Conservation (phyloP, 225 moss, liverwort and hornwort species). For the Pleurozium schreberi region DNA sequence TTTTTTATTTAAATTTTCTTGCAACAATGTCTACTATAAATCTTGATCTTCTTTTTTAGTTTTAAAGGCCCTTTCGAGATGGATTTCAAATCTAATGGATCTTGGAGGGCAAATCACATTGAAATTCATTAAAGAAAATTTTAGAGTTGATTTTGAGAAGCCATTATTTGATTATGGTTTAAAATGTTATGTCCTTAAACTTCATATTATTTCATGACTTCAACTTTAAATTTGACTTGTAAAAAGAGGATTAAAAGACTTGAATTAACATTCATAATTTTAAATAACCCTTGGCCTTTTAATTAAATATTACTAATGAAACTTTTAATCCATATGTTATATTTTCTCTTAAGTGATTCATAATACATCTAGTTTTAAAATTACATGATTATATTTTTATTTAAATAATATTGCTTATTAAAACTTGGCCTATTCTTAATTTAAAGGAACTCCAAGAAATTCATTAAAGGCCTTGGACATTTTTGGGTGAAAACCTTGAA, state of each 20-base stretch:
- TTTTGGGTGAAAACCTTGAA: not conserved
- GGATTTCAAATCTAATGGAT: not conserved
- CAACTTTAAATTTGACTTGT: not conserved
- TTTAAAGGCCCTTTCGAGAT: not conserved
- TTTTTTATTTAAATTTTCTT: too few species aligned
- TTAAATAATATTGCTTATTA: not conserved
- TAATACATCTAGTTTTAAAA: not conserved
- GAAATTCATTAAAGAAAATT: not conserved
- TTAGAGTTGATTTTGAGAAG: not conserved
- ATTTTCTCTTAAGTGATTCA: not conserved
- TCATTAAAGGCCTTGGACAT: not conserved
- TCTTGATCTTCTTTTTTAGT: not conserved
- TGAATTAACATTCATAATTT: not conserved
- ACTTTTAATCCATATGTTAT: not conserved
- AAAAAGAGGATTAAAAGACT: not conserved
- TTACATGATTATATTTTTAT: not conserved
- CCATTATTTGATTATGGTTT: rapidly evolving
- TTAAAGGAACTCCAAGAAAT: not conserved
- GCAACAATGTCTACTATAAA: not conserved
- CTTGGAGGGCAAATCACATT: not conserved
- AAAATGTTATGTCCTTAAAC: too few species aligned
- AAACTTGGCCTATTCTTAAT: too few species aligned
- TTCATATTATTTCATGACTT: not conserved
- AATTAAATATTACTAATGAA: not conserved
- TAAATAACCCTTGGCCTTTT: rapidly evolving